Evolutionary conservation across 139 green algal species (phyloP).

Genomic region (Picochlorum sp.): DNA sequence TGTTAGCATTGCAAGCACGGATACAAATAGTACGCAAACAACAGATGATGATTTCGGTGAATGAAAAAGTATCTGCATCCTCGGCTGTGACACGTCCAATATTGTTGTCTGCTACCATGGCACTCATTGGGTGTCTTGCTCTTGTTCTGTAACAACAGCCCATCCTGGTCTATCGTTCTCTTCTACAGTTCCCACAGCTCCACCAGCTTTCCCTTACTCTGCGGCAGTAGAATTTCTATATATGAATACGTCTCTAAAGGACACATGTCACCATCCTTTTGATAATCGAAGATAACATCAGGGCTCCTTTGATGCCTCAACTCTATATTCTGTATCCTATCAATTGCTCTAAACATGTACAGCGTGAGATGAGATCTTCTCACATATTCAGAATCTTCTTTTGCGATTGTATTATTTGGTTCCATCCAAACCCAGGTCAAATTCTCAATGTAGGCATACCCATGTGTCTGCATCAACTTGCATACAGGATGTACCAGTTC

Average conservation of each 20-base stretch:
- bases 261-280: slow-evolving; percentile 5
- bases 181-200: slow-evolving; percentile 47
- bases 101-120: not conserved
- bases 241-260: slow-evolving; percentile 50
- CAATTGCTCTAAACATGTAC: slow-evolving; percentile 68
- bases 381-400: slow-evolving; percentile 25
- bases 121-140: not conserved
- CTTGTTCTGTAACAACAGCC: slow-evolving; percentile 36
- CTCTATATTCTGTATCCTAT: slow-evolving; percentile 74
- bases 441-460: slow-evolving; percentile 85
- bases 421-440: slow-evolving; percentile 80
- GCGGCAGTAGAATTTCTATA: slow-evolving; percentile 79
- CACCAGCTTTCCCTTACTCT: slow-evolving; percentile 44
- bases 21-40: too few relatives aligned
- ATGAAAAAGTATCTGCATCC: too few relatives aligned
- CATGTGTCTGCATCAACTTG: slow-evolving; percentile 43
- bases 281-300: slow-evolving; percentile 79
- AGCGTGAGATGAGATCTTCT: slow-evolving; percentile 69
- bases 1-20: too few relatives aligned
- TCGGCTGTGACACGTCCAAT: too few relatives aligned
- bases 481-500: slow-evolving; percentile 38
- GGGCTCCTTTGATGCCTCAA: slow-evolving; percentile 84
- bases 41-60: too few relatives aligned
- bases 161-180: slow-evolving; percentile 39
- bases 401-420: slow-evolving; percentile 57